Percentiles rank a stretch among this genome's conserved stretches.
Evolutionary conservation across 371 early-diverging fungal genomes (phyloP).

Genomic region (Cokeromyces recurvatus): DNA sequence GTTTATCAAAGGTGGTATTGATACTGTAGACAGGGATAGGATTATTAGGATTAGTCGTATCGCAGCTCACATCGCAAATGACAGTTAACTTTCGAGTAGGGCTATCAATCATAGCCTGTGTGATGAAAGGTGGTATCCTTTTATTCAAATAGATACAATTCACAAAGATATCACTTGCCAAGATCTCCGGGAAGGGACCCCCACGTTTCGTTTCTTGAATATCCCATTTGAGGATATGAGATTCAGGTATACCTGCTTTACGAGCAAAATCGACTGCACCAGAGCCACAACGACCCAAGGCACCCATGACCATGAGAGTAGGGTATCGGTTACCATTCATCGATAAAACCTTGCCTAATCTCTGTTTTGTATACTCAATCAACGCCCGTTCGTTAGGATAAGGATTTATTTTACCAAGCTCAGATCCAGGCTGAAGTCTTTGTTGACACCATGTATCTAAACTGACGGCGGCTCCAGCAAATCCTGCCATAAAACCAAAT

Average conservation of each 20-base stretch:
- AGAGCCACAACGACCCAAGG: constrained; percentile 92
- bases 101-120: constrained; percentile 68
- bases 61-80: constrained; percentile 94
- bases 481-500: constrained; percentile 96
- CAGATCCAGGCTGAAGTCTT: constrained; percentile 33
- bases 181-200: constrained; percentile 92
- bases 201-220: constrained; percentile 90
- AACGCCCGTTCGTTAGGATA: constrained; percentile 83
- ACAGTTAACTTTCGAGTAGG: constrained; percentile 74
- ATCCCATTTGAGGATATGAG: constrained; percentile 92
- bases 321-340: constrained; percentile 64
- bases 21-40: constrained; percentile 92
- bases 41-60: constrained; percentile 95
- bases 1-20: constrained; percentile 91
- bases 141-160: constrained; percentile 95
- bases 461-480: constrained; percentile 90
- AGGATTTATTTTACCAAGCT: constrained; percentile 72
- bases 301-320: constrained; percentile 95
- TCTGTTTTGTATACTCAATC: constrained; percentile 65
- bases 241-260: constrained; percentile 83
- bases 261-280: constrained; percentile 87
- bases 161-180: constrained; percentile 89
- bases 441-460: constrained; percentile 94
- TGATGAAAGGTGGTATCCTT: constrained; percentile 93
- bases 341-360: constrained; percentile 64